Base-by-base conservation (phyloP, 306 rosid species). In the Betula pendula region DNA sequence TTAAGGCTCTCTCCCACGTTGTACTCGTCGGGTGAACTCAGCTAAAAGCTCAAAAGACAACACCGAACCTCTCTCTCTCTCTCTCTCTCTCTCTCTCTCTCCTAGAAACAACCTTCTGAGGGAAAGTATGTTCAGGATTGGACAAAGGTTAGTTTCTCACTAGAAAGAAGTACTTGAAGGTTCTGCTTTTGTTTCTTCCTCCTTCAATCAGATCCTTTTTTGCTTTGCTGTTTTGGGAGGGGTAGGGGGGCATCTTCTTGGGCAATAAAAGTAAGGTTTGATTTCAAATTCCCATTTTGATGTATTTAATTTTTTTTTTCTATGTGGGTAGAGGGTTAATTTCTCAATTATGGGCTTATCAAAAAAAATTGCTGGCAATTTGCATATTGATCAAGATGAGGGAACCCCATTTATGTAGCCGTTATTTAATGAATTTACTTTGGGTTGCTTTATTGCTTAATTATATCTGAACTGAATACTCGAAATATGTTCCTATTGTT, bases 81-180 rank as follows among this genome's bases (percentile, higher is more conserved):
- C 43, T 27, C 8, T 16, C 53, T 2, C 20, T 0, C 53, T 49
- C 53, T 74, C 20, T 42, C 76, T 68, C 48, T 72, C 71, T 47
- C 31, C 58, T 62, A 33, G n/a, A 29, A 73, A 29, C 62, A 40
- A 58, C 12, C 40, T 79, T 71, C 33, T n/a, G 74, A 80, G 59
- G 55, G 66, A 82, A 78, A 80, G 13, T 63, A 87, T 85, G 89
- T 69, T 82, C 22, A 73, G 77, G 55, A 50, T 59, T 59, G 70
- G 78, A 76, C 71, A 80, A 19, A 85, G 89, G 91, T 87, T 75
- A 29, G 81, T 56, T 72, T 48, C 74, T 20, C 24, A 60, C 19
- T 62, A 33, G 1, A 56, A 56, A 24, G n/a, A 13, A 29, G 42
- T 19, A 9, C 70, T 17, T 38, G 45, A 65, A 65, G 70, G 20